phyloP scores from a whole-genome alignment of 345 rosid genomes.

The Salix suchowensis region DNA sequence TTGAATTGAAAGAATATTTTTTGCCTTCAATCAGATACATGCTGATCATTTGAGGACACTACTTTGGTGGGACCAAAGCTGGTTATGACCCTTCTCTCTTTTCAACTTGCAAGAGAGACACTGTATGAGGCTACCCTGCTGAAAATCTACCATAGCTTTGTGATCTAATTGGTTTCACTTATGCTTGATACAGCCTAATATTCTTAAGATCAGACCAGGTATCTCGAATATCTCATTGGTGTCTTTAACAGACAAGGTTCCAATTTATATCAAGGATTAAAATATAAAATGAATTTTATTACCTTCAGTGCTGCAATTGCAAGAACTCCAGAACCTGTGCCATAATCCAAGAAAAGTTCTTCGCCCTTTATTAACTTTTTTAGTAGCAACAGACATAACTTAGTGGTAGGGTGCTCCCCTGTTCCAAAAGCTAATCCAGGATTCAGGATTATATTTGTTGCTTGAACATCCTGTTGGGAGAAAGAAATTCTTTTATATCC shows the following conservation, averaged over 20 bases:
- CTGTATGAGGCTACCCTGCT: not conserved
- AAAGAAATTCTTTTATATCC: slow-evolving; percentile 1
- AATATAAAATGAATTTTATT: not conserved
- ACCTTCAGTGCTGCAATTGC: slow-evolving; percentile 92
- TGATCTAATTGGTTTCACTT: not conserved
- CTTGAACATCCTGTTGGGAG: slow-evolving; percentile 44
- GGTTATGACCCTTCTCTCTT: not conserved
- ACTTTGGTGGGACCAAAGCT: no score
- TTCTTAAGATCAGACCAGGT: not conserved
- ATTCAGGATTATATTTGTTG: slow-evolving; percentile 69
- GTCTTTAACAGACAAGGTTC: not conserved
- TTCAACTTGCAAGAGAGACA: not conserved
- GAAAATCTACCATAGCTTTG: not conserved
- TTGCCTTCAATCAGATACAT: no score
- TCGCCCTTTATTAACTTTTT: slow-evolving; percentile 59
- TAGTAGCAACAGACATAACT: slow-evolving; percentile 63
- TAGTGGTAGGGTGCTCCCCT: slow-evolving; percentile 84
- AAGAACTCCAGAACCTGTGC: slow-evolving; percentile 90
- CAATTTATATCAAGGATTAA: not conserved
- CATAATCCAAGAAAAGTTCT: slow-evolving; percentile 75
- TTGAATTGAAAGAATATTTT: not conserved
- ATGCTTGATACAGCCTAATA: not conserved
- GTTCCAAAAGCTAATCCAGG: slow-evolving; percentile 93
- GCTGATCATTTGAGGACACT: no score
- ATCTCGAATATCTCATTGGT: not conserved